These are phyloP conservation scores for Grifola frondosa DNA, from an alignment of 1,284 basidiomycete species.

Conservation along the genomic window DNA sequence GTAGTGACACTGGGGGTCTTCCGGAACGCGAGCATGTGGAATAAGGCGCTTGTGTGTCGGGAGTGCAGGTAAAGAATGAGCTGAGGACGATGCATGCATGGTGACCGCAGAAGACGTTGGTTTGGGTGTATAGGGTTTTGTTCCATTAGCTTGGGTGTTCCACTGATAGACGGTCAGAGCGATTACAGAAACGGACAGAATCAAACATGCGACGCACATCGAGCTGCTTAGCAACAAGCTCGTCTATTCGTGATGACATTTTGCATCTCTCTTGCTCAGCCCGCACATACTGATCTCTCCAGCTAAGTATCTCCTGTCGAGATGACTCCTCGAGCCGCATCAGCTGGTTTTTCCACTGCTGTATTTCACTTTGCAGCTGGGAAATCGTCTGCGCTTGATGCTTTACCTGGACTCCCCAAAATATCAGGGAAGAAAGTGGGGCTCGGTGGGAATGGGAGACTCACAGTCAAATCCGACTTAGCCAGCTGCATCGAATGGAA, in stretches of 20 bases:
- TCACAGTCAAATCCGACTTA: constrained; percentile 57
- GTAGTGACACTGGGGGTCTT: too few relatives aligned
- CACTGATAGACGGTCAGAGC: constrained; percentile 1
- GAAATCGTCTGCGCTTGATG: constrained; percentile 60
- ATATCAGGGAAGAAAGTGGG: too few relatives aligned
- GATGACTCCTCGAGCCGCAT: constrained; percentile 48
- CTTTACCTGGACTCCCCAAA: too few relatives aligned
- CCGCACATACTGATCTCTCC: constrained; percentile 71
- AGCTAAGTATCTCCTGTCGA: constrained; percentile 48
- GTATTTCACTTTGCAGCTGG: constrained; percentile 59
- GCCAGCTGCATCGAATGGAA: constrained; percentile 41
- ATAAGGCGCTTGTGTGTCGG: too few relatives aligned
- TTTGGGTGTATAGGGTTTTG: not conserved
- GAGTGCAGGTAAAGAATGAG: too few relatives aligned
- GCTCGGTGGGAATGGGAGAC: constrained; percentile 11
- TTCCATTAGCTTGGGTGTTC: constrained; percentile 12
- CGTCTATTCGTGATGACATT: constrained; percentile 54
- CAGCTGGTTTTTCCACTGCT: constrained; percentile 72
- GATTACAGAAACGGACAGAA: not conserved
- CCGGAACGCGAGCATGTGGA: too few relatives aligned
- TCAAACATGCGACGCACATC: constrained; percentile 19
- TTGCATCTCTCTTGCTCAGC: constrained; percentile 62
- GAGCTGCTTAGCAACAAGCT: constrained; percentile 50
- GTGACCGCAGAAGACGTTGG: too few relatives aligned
- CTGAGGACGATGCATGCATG: too few relatives aligned